Evolutionary conservation across 352 stramenopile genomes (phyloP).

Genomic region (Aphanomyces astaci): DNA sequence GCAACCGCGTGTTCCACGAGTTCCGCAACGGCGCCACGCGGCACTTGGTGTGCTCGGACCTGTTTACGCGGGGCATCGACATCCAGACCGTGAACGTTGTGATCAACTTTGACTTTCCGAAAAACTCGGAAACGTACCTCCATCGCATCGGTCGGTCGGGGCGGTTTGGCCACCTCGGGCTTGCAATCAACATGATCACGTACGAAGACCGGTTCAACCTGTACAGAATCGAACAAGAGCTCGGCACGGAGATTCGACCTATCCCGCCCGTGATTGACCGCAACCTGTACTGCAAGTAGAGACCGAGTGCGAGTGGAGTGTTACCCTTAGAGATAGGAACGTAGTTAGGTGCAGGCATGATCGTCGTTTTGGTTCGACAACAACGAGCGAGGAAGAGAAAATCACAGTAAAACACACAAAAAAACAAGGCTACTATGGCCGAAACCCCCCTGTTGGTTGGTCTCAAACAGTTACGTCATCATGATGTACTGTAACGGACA

Average conservation of each 20-base stretch:
- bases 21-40: constrained; percentile 97
- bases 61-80: constrained; percentile 99
- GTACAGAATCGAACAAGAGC: constrained; percentile 98
- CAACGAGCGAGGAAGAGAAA: neutral
- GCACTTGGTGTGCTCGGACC: constrained; percentile 97
- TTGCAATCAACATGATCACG: constrained; percentile 99
- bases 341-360: neutral
- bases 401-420: constrained; percentile 20
- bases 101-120: constrained; percentile 99
- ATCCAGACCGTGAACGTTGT: constrained; percentile 99
- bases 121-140: constrained; percentile 99
- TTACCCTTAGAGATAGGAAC: constrained; percentile 12
- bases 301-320: too few relatives aligned
- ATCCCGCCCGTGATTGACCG: constrained; percentile 98
- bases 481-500: neutral
- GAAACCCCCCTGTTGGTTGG: neutral
- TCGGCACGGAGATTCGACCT: constrained; percentile 98
- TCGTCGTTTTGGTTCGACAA: too few relatives aligned
- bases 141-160: constrained; percentile 98
- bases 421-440: constrained; percentile 2
- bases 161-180: constrained; percentile 96
- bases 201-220: constrained; percentile 98
- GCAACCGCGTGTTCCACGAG: constrained; percentile 99
- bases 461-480: too few relatives aligned
- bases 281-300: constrained; percentile 95